phyloP scores from a whole-genome alignment of 495 filamentous ascomycete genomes.

The Penicillium salamii region DNA sequence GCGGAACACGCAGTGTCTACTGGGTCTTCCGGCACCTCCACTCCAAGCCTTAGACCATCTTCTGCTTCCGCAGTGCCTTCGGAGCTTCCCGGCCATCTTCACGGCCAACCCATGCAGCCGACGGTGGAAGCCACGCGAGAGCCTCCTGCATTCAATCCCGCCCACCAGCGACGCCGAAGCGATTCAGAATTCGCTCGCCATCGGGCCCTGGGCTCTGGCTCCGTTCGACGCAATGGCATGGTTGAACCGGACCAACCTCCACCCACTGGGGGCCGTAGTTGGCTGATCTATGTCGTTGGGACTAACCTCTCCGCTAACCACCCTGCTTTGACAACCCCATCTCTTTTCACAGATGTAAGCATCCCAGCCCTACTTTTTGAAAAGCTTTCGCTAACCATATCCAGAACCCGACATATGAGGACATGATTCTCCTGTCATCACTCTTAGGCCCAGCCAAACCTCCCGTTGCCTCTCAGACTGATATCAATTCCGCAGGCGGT shows the following conservation, averaged over 20 bases:
- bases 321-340: constrained; percentile 72
- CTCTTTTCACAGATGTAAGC: constrained; percentile 70
- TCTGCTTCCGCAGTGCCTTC: constrained; percentile 49
- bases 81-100: constrained; percentile 30
- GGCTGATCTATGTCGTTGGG: constrained; percentile 78
- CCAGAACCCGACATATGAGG: constrained; percentile 73
- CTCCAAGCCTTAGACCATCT: constrained; percentile 53
- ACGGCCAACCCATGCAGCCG: constrained; percentile 32
- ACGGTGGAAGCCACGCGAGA: constrained; percentile 28
- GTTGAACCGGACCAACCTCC: constrained; percentile 60
- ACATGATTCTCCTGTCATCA: constrained; percentile 72
- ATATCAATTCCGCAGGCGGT: constrained; percentile 64
- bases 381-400: constrained; percentile 11
- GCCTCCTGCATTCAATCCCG: constrained; percentile 22
- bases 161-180: constrained; percentile 55
- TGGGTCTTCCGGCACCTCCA: constrained; percentile 55
- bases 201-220: constrained; percentile 58
- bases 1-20: constrained; percentile 60
- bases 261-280: constrained; percentile 56
- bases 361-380: background rate
- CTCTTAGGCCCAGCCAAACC: constrained; percentile 73
- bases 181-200: constrained; percentile 62
- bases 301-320: constrained; percentile 75
- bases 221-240: constrained; percentile 62
- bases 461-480: constrained; percentile 65